phyloP scores from a whole-genome alignment of 2,329 filamentous ascomycete genomes.

The Exophiala mesophila region DNA sequence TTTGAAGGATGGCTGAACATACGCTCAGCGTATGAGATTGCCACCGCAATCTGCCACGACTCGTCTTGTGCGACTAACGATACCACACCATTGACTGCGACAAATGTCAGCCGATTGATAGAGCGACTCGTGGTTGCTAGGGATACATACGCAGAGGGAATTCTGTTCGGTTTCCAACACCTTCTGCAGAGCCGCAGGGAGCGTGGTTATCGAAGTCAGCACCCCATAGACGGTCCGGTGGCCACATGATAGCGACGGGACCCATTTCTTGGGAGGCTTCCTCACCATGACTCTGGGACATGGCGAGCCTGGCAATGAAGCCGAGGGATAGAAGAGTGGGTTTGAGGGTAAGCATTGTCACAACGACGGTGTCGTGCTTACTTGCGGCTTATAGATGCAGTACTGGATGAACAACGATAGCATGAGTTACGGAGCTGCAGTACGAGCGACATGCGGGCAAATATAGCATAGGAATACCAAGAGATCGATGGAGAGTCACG shows the following conservation, averaged over 20 bases:
- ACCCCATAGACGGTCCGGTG: slow-evolving; percentile 52
- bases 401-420: too few species aligned
- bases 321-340: not conserved
- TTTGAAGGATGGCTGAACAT: slow-evolving; percentile 20
- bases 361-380: too few species aligned
- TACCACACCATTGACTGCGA: slow-evolving; percentile 50
- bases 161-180: slow-evolving; percentile 47
- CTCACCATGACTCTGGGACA: slow-evolving; percentile 19
- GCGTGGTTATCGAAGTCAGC: slow-evolving; percentile 51
- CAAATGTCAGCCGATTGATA: not conserved
- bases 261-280: slow-evolving; percentile 42
- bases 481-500: not conserved
- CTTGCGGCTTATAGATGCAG: too few species aligned
- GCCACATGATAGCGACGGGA: slow-evolving; percentile 59
- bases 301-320: slow-evolving; percentile 4
- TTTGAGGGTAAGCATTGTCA: slow-evolving; percentile 3
- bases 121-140: not conserved
- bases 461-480: not conserved
- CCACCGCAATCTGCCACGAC: slow-evolving; percentile 51
- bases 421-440: too few species aligned
- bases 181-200: slow-evolving; percentile 52
- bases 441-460: not conserved
- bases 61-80: slow-evolving; percentile 55
- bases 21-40: slow-evolving; percentile 44
- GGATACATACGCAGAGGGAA: slow-evolving; percentile 50